Evolutionary conservation across 2,329 filamentous ascomycete genomes (phyloP).

Genomic region (Cladosporium sp.): DNA sequence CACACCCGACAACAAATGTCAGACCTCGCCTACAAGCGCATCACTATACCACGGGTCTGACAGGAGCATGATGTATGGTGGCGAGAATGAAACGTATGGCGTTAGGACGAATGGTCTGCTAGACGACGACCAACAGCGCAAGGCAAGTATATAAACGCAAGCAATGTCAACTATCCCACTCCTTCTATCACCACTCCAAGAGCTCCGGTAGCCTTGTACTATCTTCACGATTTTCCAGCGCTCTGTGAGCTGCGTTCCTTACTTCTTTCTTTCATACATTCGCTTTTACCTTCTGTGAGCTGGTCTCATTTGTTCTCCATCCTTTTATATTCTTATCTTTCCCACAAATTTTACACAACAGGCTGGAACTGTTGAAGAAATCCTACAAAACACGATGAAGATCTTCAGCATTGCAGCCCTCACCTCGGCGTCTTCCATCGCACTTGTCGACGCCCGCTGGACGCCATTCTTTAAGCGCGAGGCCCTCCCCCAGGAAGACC

Average conservation of each 20-base stretch:
- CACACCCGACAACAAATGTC: background rate
- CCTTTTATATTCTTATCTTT: background rate
- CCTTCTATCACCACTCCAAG: background rate
- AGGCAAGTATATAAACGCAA: background rate
- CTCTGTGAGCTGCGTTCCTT: conserved; percentile 5
- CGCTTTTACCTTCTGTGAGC: background rate
- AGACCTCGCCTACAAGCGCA: background rate
- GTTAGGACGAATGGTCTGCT: background rate
- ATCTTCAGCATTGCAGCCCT: background rate
- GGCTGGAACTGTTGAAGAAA: background rate
- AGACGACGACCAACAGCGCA: background rate
- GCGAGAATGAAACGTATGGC: background rate
- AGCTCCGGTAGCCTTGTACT: conserved; percentile 5
- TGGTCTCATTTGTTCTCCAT: background rate
- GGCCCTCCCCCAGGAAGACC: conserved; percentile 1
- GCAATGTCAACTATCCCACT: background rate
- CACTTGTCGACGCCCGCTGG: conserved; percentile 6
- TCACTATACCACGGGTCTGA: background rate
- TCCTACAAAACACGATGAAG: conserved; percentile 11
- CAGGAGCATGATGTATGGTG: background rate
- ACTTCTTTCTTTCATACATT: background rate
- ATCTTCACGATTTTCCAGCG: background rate
- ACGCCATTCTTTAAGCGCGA: conserved; percentile 5
- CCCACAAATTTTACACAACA: background rate
- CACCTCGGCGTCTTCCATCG: background rate